Conservation (phyloP, 2,329 filamentous ascomycete genomes). For the Cryphonectria naterciae region DNA sequence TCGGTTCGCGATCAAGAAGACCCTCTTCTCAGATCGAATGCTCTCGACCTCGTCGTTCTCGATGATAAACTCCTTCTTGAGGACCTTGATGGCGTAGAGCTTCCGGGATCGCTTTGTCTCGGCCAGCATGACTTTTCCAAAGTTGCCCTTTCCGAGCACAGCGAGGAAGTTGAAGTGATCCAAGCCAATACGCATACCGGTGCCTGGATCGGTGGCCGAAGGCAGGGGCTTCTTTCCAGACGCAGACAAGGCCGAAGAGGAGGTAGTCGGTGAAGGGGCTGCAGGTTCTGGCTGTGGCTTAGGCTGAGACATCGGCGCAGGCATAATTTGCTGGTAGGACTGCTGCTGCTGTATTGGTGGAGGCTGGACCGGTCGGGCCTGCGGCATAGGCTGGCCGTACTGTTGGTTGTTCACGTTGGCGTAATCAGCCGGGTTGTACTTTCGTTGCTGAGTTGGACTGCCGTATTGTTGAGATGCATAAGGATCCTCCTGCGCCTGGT, state of each 20-base stretch:
- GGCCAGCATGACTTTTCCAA: slow-evolving; percentile 98
- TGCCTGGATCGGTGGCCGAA: slow-evolving; percentile 72
- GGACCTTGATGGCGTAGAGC: slow-evolving; percentile 96
- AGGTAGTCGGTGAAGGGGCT: slow-evolving; percentile 40
- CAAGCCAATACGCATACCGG: slow-evolving; percentile 83
- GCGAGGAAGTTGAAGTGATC: slow-evolving; percentile 99
- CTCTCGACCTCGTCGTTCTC: slow-evolving; percentile 99
- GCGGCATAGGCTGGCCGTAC: slow-evolving; percentile 47
- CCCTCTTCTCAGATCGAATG: slow-evolving; percentile 94
- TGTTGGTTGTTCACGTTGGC: slow-evolving; percentile 58
- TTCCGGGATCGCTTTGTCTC: slow-evolving; percentile 93
- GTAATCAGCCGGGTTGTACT: slow-evolving; percentile 80
- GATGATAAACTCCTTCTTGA: slow-evolving; percentile 99
- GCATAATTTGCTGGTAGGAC: slow-evolving; percentile 39
- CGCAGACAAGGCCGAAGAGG: slow-evolving; percentile 38
- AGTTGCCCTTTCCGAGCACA: slow-evolving; percentile 97
- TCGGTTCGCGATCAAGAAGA: slow-evolving; percentile 96
- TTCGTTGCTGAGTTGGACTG: slow-evolving; percentile 56
- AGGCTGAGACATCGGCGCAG: slow-evolving; percentile 33
- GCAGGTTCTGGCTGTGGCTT: slow-evolving; percentile 46
- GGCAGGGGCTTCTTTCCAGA: slow-evolving; percentile 64
- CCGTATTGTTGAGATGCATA: slow-evolving; percentile 44
- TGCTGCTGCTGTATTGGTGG: slow-evolving; percentile 43
- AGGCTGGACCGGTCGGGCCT: slow-evolving; percentile 36
- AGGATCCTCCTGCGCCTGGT: slow-evolving; percentile 42